Percentiles rank a stretch among this genome's conserved stretches.
These are phyloP conservation scores for Verbascum thapsus DNA, from an alignment of 257 asterid genomes.

Conservation along the genomic window DNA sequence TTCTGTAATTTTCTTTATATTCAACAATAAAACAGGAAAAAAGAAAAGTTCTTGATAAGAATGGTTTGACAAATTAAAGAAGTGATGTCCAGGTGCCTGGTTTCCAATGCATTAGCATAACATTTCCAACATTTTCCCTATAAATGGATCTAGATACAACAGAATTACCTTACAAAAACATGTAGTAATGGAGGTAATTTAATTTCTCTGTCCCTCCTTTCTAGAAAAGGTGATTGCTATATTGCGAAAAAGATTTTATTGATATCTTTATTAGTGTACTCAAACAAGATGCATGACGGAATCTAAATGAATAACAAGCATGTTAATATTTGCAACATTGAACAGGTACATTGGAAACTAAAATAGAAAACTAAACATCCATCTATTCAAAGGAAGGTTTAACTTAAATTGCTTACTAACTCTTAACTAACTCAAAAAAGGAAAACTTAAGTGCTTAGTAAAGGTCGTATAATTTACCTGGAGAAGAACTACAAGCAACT, in stretches of 20 bases:
- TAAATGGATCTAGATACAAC: too few species aligned
- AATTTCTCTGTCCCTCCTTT: background rate
- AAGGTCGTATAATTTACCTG: conserved; percentile 52
- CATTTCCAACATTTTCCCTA: background rate
- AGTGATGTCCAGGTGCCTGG: background rate
- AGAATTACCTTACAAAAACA: conserved; percentile 1
- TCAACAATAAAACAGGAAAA: background rate
- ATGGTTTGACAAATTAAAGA: background rate
- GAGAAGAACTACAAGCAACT: conserved; percentile 83
- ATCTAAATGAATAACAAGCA: background rate
- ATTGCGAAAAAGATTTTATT: background rate
- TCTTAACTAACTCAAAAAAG: background rate
- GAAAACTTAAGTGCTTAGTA: background rate
- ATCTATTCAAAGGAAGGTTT: background rate
- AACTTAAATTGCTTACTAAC: conserved; percentile 1
- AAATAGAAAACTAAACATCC: background rate
- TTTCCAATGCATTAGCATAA: conserved; percentile 9
- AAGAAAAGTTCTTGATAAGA: background rate
- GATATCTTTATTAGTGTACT: background rate
- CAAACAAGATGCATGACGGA: background rate
- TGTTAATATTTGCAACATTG: background rate
- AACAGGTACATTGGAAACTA: background rate
- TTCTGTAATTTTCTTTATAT: background rate
- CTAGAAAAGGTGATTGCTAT: background rate
- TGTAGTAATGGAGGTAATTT: background rate